Evolutionary conservation across 2,329 filamentous ascomycete genomes (phyloP), one percentile per base, ranked within the genome.

Genomic region (Sporothrix curviconia): DNA sequence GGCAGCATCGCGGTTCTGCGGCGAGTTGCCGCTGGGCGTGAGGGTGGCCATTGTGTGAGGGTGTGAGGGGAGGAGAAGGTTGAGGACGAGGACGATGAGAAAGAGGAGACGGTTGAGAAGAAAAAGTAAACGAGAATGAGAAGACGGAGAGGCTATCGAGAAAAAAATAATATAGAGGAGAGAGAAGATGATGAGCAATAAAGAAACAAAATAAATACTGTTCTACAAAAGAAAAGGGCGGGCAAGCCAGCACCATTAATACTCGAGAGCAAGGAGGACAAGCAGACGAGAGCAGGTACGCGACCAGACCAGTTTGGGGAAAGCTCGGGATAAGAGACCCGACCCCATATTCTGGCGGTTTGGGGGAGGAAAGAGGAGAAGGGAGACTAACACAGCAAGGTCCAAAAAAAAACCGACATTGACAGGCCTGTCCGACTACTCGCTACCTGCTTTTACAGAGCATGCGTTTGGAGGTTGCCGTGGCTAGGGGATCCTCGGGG

Each of bases 301-400:
- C 25, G 40, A 22, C 51, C 30, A 53, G 40, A 14, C 54, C 42
- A 12, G 24, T 32, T 49, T 54, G 42, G 56, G 42, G 24, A 36
- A 58, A 55, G 56, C 12, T 39, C 57, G 51, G 57, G 57, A 37
- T 46, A 58, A 14, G 36, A 43, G 51, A 58, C 43, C 56, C 56
- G 50, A 50, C 44, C 43, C 54, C 54, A 42, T 54, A 15, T 44
- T 54, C 39, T 54, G 39, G 25, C 22, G 11, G 12, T 50, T 19
- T 15, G 37, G 37, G n/a, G 37, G 17, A 17, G 36, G 15, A 37
- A 5, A 37, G 28, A 32, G 28, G 28, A 5, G 6, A 32, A 32
- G 28, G 28, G n/a, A n/a, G n/a, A n/a, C n/a, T n/a, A n/a, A n/a
- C n/a, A n/a, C n/a, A n/a, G n/a, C n/a, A n/a, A n/a, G n/a, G n/a